These are phyloP conservation scores for Alternaria infectoria DNA, from an alignment of 2,329 filamentous ascomycete species.

Conservation along the genomic window DNA sequence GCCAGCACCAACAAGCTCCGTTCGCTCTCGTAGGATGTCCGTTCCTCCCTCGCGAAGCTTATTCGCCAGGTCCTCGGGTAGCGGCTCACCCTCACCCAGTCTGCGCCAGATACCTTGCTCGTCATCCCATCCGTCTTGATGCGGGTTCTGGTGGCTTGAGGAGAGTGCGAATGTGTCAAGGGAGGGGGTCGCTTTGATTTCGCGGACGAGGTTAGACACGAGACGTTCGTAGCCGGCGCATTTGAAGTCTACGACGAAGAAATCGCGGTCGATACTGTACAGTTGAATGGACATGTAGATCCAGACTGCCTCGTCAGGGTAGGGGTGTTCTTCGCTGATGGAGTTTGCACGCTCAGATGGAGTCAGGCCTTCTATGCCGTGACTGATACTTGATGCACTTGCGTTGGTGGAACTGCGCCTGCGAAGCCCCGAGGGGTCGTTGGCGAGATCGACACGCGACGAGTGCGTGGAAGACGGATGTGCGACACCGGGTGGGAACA, in stretches of 20 bases:
- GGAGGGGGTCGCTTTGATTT: slow-evolving; percentile 41
- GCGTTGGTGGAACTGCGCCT: slow-evolving; percentile 43
- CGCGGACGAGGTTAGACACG: slow-evolving; percentile 55
- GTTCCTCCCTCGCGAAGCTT: slow-evolving; percentile 42
- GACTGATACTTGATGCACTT: slow-evolving; percentile 35
- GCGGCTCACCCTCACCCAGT: slow-evolving; percentile 39
- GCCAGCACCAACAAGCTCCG: slow-evolving; percentile 55
- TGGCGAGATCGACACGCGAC: slow-evolving; percentile 54
- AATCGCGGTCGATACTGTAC: slow-evolving; percentile 76
- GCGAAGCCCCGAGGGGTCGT: slow-evolving; percentile 32
- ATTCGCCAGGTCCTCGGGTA: slow-evolving; percentile 37
- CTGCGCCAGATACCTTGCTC: slow-evolving; percentile 44
- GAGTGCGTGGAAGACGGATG: slow-evolving; percentile 59
- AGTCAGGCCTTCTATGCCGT: slow-evolving; percentile 38
- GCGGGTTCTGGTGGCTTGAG: slow-evolving; percentile 14
- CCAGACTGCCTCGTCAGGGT: slow-evolving; percentile 73
- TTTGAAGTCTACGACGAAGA: slow-evolving; percentile 98
- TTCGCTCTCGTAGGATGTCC: slow-evolving; percentile 45
- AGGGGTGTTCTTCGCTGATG: slow-evolving; percentile 39
- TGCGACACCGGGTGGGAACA: slow-evolving; percentile 60
- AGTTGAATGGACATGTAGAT: slow-evolving; percentile 88
- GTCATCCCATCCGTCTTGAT: slow-evolving; percentile 44
- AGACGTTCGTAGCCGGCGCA: slow-evolving; percentile 97
- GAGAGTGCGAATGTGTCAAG: slow-evolving; percentile 26
- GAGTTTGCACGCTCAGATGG: slow-evolving; percentile 19